A percentile compares a stretch with the other conserved stretches of the same genome.
These are phyloP conservation scores for Pseudocercospora crystallina DNA, from an alignment of 2,329 filamentous ascomycete species.

Conservation along the genomic window DNA sequence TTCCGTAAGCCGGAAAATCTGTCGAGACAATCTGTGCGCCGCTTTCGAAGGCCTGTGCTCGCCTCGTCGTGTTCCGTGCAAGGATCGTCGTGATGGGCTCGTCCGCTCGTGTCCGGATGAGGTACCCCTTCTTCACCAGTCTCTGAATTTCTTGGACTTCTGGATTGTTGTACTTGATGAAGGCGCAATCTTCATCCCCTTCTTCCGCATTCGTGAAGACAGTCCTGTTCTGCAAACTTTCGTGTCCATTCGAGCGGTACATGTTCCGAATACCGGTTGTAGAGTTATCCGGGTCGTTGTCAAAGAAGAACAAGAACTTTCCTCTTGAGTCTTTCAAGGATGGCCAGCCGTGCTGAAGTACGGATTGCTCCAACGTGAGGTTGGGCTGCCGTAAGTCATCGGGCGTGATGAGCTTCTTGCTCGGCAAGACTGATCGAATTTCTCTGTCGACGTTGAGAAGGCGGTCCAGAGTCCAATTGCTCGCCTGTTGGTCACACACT, in stretches of 20 bases:
- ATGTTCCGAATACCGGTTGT: conserved; percentile 35
- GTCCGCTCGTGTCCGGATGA: conserved; percentile 52
- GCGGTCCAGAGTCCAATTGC: conserved; percentile 45
- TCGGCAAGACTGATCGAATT: conserved; percentile 46
- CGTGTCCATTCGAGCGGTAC: conserved; percentile 40
- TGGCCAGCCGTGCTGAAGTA: conserved; percentile 52
- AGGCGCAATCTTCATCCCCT: conserved; percentile 48
- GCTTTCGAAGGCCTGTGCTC: conserved; percentile 45
- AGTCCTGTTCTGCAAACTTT: conserved; percentile 45
- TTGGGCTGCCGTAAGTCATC: conserved; percentile 46
- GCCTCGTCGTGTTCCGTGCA: conserved; percentile 43
- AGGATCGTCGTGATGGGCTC: conserved; percentile 47
- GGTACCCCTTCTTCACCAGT: conserved; percentile 49
- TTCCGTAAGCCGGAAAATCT: conserved; percentile 50
- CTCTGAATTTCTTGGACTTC: conserved; percentile 44
- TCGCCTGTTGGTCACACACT: conserved; percentile 41
- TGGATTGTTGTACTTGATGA: conserved; percentile 53
- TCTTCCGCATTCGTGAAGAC: conserved; percentile 52
- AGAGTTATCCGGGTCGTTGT: conserved; percentile 46
- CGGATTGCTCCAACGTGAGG: conserved; percentile 48
- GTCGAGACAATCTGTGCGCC: conserved; percentile 54
- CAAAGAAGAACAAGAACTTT: conserved; percentile 53
- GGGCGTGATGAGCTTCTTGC: conserved; percentile 46
- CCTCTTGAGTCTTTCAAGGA: conserved; percentile 46
- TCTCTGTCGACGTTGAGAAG: conserved; percentile 49